Conservation (phyloP, 495 filamentous ascomycete species). For the Darksidea phi region DNA sequence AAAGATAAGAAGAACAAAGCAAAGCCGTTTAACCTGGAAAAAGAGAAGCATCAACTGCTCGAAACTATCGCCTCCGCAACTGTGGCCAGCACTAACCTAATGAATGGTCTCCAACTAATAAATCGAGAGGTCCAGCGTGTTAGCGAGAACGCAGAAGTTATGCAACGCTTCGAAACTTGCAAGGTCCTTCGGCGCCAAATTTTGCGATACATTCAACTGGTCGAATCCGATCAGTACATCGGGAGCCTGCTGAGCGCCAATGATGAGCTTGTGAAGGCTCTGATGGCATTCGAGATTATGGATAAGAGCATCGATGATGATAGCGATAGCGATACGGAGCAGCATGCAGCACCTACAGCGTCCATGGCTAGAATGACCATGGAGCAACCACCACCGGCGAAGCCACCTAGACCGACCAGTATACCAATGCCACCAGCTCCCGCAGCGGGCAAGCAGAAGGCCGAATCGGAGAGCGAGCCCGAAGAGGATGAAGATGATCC, state of each 20-base stretch:
- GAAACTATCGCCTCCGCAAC: conserved; percentile 78
- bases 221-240: conserved; percentile 50
- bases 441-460: conserved; percentile 50
- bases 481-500: conserved; percentile 60
- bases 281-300: conserved; percentile 91
- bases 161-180: conserved; percentile 79
- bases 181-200: conserved; percentile 81
- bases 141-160: conserved; percentile 74
- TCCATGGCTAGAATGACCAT: conserved; percentile 41
- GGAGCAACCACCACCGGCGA: conserved; percentile 38
- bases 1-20: conserved; percentile 54
- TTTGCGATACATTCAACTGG: conserved; percentile 68
- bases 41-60: conserved; percentile 81
- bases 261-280: conserved; percentile 70
- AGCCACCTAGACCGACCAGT: conserved; percentile 40
- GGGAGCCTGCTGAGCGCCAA: conserved; percentile 50
- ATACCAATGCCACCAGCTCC: conserved; percentile 45
- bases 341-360: conserved; percentile 32
- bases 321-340: conserved; percentile 77
- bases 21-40: conserved; percentile 75
- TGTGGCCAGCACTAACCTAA: conserved; percentile 84
- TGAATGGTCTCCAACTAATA: conserved; percentile 84
- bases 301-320: conserved; percentile 96
- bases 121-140: conserved; percentile 88
- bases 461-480: conserved; percentile 40